Evolutionary conservation across 202 grass and related monocot genomes (phyloP), one percentile per base, ranked within the genome.

Genomic region (Zizania palustris): DNA sequence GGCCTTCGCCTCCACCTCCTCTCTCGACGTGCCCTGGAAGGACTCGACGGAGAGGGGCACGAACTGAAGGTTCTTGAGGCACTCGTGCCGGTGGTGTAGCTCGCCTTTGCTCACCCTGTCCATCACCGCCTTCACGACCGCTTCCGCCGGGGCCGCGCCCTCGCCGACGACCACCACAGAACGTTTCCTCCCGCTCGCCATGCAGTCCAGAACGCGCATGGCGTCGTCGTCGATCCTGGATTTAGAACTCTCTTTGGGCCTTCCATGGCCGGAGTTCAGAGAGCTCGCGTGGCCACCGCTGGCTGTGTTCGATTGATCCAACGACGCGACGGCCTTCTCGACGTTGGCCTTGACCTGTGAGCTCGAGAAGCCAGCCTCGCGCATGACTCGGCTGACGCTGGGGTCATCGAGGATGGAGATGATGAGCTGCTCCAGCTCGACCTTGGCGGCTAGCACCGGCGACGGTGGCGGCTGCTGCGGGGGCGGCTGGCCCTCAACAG

Each of bases 391-490:
- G 80, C 93, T 97, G 10, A 97, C 93, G 80, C 93, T 93, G 1
- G 93, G 93, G 72, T 97, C 93, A 19, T 97, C 93, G 51, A 97
- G 91, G 85, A 97, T 93, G 81, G 93, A 97, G 48, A 97, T 63
- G 45, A 93, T 78, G 64, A 97, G 94, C 77, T 97, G 94, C 36
- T 78, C 90, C 33, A 97, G 86, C 61, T 97, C 94, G 18, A 97
- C 92, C 85, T 88, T 92, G 38, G 86, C 41, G 0, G 82, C 75
- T 20, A 85, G 42, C 70, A 80, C 50, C 22, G 74, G 71, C 78
- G 57, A 76, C 38, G 65, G 76, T 22, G 80, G 82, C 60, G 65
- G 76, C 36, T 80, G 82, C 60, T 80, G 82, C 78, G 14, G 58
- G 63, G 74, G 89, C 35, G 80, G 53, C 10, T 84, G 60, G 41